Conservation (phyloP, 768 basidiomycete species). For the Sarcodon aspratus region DNA sequence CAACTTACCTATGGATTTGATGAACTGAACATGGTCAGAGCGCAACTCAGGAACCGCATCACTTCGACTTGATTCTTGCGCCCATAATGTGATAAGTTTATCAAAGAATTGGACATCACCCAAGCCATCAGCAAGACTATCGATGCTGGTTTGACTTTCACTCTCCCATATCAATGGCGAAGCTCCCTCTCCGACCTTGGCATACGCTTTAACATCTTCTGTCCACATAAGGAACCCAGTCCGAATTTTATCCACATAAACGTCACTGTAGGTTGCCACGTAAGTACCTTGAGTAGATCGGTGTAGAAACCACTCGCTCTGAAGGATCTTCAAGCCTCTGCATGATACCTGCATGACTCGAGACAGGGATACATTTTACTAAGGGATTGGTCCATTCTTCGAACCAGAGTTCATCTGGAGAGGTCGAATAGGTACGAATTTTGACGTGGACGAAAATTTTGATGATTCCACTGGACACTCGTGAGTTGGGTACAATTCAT, state of each 20-base stretch:
- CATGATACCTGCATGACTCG: slow-evolving; percentile 39
- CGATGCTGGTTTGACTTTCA: slow-evolving; percentile 36
- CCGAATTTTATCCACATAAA: slow-evolving; percentile 61
- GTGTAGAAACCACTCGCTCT: slow-evolving; percentile 8
- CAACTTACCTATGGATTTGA: slow-evolving; percentile 35
- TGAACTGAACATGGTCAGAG: slow-evolving; percentile 33
- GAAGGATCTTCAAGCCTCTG: slow-evolving; percentile 22
- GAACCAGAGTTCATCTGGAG: slow-evolving; percentile 58
- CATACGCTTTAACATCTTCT: slow-evolving; percentile 50
- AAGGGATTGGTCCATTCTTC: slow-evolving; percentile 64
- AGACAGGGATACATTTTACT: slow-evolving; percentile 30
- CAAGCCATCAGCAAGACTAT: slow-evolving; percentile 37
- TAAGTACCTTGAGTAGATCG: background rate
- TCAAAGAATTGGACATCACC: slow-evolving; percentile 45
- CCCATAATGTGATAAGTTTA: slow-evolving; percentile 54
- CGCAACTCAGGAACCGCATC: slow-evolving; percentile 44
- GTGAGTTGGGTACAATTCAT: slow-evolving; percentile 1
- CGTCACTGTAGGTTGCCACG: slow-evolving; percentile 17
- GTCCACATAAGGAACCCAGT: slow-evolving; percentile 78
- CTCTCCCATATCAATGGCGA: slow-evolving; percentile 40
- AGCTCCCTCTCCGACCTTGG: slow-evolving; percentile 22
- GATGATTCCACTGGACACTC: slow-evolving; percentile 42
- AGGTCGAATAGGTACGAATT: slow-evolving; percentile 60
- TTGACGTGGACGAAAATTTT: slow-evolving; percentile 62
- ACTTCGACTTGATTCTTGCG: slow-evolving; percentile 66